Conservation (phyloP, 2,329 filamentous ascomycete genomes). For the Tricladium varicosporioides region DNA sequence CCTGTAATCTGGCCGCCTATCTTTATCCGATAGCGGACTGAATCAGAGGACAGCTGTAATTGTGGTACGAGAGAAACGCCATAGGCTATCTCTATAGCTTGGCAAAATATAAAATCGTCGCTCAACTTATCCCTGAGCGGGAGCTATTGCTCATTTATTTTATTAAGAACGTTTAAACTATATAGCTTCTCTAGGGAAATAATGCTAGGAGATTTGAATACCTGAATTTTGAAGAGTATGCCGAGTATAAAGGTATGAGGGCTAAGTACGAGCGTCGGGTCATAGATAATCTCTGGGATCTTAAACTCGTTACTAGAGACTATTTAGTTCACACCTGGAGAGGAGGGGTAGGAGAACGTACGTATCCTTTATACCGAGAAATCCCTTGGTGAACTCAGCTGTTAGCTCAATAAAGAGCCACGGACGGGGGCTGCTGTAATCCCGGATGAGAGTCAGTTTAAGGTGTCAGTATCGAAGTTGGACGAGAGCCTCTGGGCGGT, state of each 20-base stretch:
- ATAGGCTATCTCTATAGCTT: slow-evolving; percentile 24
- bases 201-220: slow-evolving; percentile 35
- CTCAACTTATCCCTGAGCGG: slow-evolving; percentile 34
- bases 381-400: slow-evolving; percentile 27
- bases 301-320: slow-evolving; percentile 25
- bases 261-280: slow-evolving; percentile 35
- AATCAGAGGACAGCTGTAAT: slow-evolving; percentile 27
- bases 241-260: slow-evolving; percentile 32
- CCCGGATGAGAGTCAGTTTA: slow-evolving; percentile 28
- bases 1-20: slow-evolving; percentile 34
- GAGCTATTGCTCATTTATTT: slow-evolving; percentile 34
- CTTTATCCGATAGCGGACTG: slow-evolving; percentile 31
- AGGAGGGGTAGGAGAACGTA: slow-evolving; percentile 9
- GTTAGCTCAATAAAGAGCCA: slow-evolving; percentile 9
- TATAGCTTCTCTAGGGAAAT: slow-evolving; percentile 36
- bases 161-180: slow-evolving; percentile 33
- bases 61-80: slow-evolving; percentile 31
- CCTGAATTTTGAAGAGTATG: slow-evolving; percentile 35
- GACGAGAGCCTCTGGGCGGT: slow-evolving; percentile 21
- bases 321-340: neutral
- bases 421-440: slow-evolving; percentile 25
- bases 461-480: slow-evolving; percentile 31
- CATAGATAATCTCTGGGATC: slow-evolving; percentile 34
- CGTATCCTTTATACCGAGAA: slow-evolving; percentile 22
- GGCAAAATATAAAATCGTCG: slow-evolving; percentile 34